Conservation (phyloP, 139 green algal genomes). For the Chlorella sp. region DNA sequence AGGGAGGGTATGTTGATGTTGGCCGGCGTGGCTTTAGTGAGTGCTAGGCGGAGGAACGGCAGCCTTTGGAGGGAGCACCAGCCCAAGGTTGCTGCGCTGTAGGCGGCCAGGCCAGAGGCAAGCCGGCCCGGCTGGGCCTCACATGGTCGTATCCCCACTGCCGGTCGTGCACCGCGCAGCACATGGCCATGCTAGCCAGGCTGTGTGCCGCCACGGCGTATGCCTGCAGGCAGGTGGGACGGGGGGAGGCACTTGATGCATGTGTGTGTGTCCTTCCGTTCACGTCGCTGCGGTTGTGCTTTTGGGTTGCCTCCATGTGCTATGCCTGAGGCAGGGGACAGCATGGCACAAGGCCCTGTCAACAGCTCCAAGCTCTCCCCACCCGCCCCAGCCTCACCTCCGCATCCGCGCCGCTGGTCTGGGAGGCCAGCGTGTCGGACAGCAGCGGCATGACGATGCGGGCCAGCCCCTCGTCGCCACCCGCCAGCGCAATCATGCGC, state of each 20-base stretch:
- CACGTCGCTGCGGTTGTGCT: no score
- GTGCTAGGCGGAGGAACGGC: no score
- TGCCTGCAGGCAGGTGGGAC: not conserved
- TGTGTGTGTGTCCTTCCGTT: no score
- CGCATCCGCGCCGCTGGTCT: conserved; percentile 11
- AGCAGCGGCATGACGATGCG: conserved; percentile 45
- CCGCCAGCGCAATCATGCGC: conserved; percentile 31
- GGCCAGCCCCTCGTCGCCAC: conserved; percentile 32
- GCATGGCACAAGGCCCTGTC: not conserved
- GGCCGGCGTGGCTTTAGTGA: no score
- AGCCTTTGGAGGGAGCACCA: no score
- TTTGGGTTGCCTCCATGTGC: no score
- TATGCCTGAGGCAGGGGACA: not conserved
- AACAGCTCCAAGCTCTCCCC: not conserved
- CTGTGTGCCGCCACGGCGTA: conserved; percentile 39
- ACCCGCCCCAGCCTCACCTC: not conserved
- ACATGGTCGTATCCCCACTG: conserved; percentile 57
- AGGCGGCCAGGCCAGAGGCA: not conserved
- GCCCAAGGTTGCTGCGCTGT: no score
- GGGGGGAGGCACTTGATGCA: not conserved
- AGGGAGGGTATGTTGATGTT: no score
- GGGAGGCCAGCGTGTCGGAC: conserved; percentile 33
- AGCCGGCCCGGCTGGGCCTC: not conserved
- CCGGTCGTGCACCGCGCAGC: conserved; percentile 28
- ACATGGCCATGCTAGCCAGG: conserved; percentile 38